Evolutionary conservation across 2,329 filamentous ascomycete genomes (phyloP).

Genomic region (Ceratocystis papillata): DNA sequence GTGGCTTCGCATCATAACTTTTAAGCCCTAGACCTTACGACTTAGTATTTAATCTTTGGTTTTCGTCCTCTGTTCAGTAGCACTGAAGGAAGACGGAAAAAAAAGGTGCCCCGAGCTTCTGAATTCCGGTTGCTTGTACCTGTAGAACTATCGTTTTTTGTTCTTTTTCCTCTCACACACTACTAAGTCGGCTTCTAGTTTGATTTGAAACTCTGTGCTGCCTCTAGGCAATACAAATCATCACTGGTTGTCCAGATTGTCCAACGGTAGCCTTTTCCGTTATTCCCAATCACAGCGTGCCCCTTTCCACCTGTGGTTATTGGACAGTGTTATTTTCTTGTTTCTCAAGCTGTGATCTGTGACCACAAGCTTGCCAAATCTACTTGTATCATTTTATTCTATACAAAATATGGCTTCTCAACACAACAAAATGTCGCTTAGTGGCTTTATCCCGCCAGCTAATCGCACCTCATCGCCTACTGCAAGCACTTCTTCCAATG

Average conservation of each 20-base stretch:
- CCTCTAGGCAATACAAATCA: constrained; percentile 5
- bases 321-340: constrained; percentile 11
- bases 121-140: constrained; percentile 7
- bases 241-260: not conserved
- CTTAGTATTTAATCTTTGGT: constrained; percentile 22
- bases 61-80: not conserved
- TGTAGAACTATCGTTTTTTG: not conserved
- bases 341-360: constrained; percentile 17
- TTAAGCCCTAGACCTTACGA: constrained; percentile 22
- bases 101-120: constrained; percentile 9
- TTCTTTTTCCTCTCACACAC: constrained; percentile 10
- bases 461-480: constrained; percentile 70
- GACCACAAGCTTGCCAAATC: constrained; percentile 16
- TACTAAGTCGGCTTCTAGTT: not conserved
- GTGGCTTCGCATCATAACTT: constrained; percentile 14
- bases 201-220: not conserved
- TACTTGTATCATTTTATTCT: constrained; percentile 6
- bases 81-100: not conserved
- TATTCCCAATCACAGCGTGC: not conserved
- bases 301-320: not conserved
- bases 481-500: constrained; percentile 68
- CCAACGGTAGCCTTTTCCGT: not conserved
- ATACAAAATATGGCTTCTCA: constrained; percentile 19
- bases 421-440: constrained; percentile 50
- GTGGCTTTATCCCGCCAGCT: constrained; percentile 61